Conservation (phyloP, 2,329 filamentous ascomycete genomes). For the Colletotrichum sp. region DNA sequence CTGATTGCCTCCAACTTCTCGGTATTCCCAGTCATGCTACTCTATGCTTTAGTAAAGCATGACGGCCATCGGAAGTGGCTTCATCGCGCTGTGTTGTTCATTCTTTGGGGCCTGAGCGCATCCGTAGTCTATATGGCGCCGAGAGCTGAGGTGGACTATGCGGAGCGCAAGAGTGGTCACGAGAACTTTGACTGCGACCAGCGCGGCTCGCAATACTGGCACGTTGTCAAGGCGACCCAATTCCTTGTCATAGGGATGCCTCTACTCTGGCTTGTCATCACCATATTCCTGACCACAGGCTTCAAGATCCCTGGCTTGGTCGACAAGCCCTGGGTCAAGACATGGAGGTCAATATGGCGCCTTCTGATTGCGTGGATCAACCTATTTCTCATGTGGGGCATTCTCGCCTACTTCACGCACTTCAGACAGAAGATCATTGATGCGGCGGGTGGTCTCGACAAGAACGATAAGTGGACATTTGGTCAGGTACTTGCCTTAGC, state of each 20-base stretch:
- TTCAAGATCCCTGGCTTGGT: conserved; percentile 7
- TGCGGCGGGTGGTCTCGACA: conserved; percentile 20
- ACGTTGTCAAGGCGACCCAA: conserved; percentile 12
- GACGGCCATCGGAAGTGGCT: conserved; percentile 20
- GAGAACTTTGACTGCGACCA: conserved; percentile 17
- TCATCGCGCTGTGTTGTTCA: conserved; percentile 3
- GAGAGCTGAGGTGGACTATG: conserved; percentile 6
- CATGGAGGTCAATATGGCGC: background rate
- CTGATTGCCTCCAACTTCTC: conserved; percentile 16
- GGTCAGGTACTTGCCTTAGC: conserved; percentile 33
- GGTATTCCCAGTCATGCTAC: conserved; percentile 19
- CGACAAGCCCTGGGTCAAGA: conserved; percentile 7
- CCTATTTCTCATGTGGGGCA: conserved; percentile 30
- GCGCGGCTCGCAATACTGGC: conserved; percentile 17
- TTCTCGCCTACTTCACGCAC: conserved; percentile 29
- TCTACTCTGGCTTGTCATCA: background rate
- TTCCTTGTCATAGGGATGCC: conserved; percentile 10
- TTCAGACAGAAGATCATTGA: conserved; percentile 25
- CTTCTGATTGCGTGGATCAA: conserved; percentile 17
- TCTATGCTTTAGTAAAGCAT: conserved; percentile 14
- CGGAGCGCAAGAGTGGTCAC: conserved; percentile 1
- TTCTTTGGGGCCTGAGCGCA: conserved; percentile 10
- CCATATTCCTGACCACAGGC: conserved; percentile 4
- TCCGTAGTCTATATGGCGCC: conserved; percentile 13
- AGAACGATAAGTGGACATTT: conserved; percentile 33